Percentiles rank a stretch among this genome's conserved stretches.
Conservation (phyloP, 495 filamentous ascomycete genomes). For the Acidomyces sp. region DNA sequence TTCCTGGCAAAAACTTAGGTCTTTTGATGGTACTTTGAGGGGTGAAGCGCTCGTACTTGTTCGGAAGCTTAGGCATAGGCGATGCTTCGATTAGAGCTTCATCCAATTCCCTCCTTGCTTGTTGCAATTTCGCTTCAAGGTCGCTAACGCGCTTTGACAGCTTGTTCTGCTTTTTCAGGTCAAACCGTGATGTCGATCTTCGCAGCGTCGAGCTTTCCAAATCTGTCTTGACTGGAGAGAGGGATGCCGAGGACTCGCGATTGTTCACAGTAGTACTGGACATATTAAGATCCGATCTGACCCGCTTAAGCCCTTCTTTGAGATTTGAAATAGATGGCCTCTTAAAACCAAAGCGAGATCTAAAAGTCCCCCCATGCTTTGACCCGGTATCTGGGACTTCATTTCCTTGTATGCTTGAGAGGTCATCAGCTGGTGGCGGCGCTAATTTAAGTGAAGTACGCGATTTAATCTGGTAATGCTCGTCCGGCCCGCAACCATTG, state of each 20-base stretch:
- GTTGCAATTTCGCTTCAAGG: constrained; percentile 47
- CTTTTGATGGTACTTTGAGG: constrained; percentile 27
- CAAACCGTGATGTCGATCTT: constrained; percentile 44
- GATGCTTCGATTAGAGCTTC: constrained; percentile 35
- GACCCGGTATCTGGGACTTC: constrained; percentile 6
- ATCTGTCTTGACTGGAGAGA: constrained; percentile 14
- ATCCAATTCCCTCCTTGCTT: constrained; percentile 46
- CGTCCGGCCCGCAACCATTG: constrained; percentile 14
- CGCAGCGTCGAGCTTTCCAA: constrained; percentile 26
- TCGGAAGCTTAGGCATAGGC: constrained; percentile 21
- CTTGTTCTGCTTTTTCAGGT: constrained; percentile 48
- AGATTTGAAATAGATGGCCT: constrained; percentile 22
- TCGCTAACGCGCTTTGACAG: constrained; percentile 53
- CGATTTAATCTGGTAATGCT: constrained; percentile 1
- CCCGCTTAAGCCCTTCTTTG: constrained; percentile 28
- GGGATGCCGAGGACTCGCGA: constrained; percentile 25
- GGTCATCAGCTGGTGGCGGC: not conserved
- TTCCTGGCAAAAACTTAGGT: constrained; percentile 40
- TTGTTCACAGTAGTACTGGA: constrained; percentile 6
- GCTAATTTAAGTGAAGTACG: not conserved
- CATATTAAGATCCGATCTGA: constrained; percentile 25
- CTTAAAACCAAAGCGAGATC: constrained; percentile 29
- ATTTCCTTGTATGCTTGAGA: constrained; percentile 3
- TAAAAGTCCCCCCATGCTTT: constrained; percentile 13
- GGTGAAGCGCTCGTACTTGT: constrained; percentile 19